Base-by-base conservation (phyloP, 2,329 filamentous ascomycete species). In the Plectosphaerella cucumerina region DNA sequence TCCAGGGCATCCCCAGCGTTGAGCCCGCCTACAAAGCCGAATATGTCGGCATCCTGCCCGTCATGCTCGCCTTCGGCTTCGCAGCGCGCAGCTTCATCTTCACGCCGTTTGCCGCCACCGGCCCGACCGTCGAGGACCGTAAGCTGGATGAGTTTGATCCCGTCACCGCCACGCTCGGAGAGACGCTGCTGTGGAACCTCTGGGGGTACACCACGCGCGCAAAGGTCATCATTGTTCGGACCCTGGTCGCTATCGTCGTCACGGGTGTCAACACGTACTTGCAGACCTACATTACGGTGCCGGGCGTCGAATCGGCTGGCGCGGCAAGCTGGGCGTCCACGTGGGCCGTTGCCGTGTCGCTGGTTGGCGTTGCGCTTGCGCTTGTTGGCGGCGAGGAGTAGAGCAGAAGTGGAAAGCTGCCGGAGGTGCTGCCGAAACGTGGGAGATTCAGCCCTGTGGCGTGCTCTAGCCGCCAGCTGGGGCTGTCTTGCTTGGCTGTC, bases 21-120 rank as follows among this genome's bases (percentile, higher is more conserved):
- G 78, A 82, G 55, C 76, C 80, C 12, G 87, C 85, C 3, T 84
- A 93, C 64, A 72, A 78, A 20, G 80, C 86, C 11, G 80, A 80
- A 2, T 81, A 83, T 35, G 66, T 79, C 39, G 75, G 79, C 9
- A 75, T 89, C 45, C 68, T 90, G 4, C 84, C 86, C 1, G 77
- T 78, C 42, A 75, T 76, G 6, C 56, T 80, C 4, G 60, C 75
- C 3, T 75, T 89, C 17, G 92, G 91, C 3, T 74, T 83, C 54
- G 87, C 89, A 1, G 84, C 86, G 5, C 84, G 84, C 54, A 79
- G 81, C 44, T 93, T 95, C 65, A 82, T 97, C 58, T 95, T 96
- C 66, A 81, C 82, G 37, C 84, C 86, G 2, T 79, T 82, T 20
- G 79, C 82, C 17, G 77, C 74, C 14, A 76, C 79, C 0, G 78